Percentiles rank a stretch among this genome's conserved stretches.
phyloP scores from a whole-genome alignment of 1,284 basidiomycete species.

The Rhodotorula sp. region DNA sequence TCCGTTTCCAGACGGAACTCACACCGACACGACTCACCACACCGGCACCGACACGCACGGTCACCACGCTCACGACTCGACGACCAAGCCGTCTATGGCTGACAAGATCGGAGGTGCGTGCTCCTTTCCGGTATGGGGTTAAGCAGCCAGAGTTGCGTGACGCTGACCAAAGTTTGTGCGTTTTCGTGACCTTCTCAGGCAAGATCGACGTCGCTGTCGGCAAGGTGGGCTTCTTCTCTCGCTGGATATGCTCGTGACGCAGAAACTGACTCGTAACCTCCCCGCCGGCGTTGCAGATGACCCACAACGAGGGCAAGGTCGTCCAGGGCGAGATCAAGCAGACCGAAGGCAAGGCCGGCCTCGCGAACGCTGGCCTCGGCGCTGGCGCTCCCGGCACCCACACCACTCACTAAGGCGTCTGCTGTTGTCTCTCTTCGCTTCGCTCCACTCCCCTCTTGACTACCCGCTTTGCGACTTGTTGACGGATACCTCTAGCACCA shows the following conservation, averaged over 20 bases:
- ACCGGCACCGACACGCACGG: slow-evolving; percentile 6
- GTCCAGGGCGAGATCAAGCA: slow-evolving; percentile 27
- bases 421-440: no score
- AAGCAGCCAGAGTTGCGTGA: not conserved
- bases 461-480: no score
- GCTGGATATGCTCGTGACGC: no score
- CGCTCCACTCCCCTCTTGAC: no score
- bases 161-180: no score
- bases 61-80: slow-evolving; percentile 14
- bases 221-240: slow-evolving; percentile 5
- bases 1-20: not conserved
- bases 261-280: not conserved
- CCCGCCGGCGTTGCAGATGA: not conserved
- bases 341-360: slow-evolving; percentile 24
- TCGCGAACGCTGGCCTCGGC: slow-evolving; percentile 8
- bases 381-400: no score
- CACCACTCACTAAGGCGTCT: no score
- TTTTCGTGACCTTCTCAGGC: not conserved
- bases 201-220: slow-evolving; percentile 31
- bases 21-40: slow-evolving; percentile 2
- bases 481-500: no score
- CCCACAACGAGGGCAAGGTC: slow-evolving; percentile 29
- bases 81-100: slow-evolving; percentile 22
- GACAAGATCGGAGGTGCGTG: slow-evolving; percentile 24
- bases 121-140: not conserved